Evolutionary conservation across 805 yeast species (phyloP).

Genomic region (Komagataella mondaviorum): DNA sequence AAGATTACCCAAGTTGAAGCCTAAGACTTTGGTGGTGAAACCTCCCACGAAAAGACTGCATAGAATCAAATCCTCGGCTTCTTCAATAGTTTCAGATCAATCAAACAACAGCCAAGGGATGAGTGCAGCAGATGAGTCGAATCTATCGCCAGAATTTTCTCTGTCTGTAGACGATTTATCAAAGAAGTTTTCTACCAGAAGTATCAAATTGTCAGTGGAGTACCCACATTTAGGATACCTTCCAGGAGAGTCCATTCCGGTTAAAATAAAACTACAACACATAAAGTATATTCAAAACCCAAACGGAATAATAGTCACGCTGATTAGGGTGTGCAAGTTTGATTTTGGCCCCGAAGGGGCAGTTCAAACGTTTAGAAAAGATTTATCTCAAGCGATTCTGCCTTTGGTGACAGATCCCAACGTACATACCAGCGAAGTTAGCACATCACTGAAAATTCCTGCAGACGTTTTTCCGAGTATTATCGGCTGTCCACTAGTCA

Average conservation of each 20-base stretch:
- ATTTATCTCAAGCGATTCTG: conserved; percentile 59
- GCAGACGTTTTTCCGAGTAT: conserved; percentile 81
- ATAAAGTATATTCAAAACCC: conserved; percentile 56
- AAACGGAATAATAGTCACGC: conserved; percentile 64
- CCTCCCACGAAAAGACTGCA: conserved; percentile 28
- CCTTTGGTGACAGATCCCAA: conserved; percentile 71
- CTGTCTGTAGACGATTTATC: conserved; percentile 2
- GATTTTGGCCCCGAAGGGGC: conserved; percentile 46
- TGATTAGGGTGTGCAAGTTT: conserved; percentile 68
- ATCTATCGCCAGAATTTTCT: conserved; percentile 3
- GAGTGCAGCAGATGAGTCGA: not conserved
- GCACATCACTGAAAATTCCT: conserved; percentile 60
- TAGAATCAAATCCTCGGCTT: conserved; percentile 25
- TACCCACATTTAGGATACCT: conserved; percentile 55
- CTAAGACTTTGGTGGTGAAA: conserved; percentile 50
- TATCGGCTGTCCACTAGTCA: conserved; percentile 51
- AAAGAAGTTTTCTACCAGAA: not conserved
- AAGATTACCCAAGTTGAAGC: conserved; percentile 48
- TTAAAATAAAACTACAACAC: conserved; percentile 54
- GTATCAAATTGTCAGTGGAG: conserved; percentile 23
- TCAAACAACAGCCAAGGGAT: not conserved
- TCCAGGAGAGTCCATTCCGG: conserved; percentile 69
- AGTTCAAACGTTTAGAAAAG: conserved; percentile 69
- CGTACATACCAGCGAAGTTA: conserved; percentile 40
- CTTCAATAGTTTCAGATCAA: conserved; percentile 20